Conservation (phyloP, 192 early-diverging fungal genomes). For the Gaertneriomyces sp. region DNA sequence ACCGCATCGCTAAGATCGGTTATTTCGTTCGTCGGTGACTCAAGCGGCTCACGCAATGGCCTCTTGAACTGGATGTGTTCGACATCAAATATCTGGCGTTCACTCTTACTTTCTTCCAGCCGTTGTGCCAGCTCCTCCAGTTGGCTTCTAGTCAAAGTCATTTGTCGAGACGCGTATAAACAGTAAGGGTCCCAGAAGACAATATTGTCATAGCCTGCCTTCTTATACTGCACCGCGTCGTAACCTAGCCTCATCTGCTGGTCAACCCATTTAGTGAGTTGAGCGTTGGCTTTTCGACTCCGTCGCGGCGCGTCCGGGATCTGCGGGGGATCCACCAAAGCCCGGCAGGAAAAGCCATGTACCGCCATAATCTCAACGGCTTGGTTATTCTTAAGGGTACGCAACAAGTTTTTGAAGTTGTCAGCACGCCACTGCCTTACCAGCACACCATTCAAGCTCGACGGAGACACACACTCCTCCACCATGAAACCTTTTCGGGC, state of each 20-base stretch:
- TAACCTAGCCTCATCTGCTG: slow-evolving; percentile 6
- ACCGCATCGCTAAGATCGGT: slow-evolving; percentile 9
- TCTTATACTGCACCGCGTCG: slow-evolving; percentile 15
- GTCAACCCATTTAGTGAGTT: slow-evolving; percentile 12
- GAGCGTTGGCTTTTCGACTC: background rate
- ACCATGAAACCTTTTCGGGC: background rate
- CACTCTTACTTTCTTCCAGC: background rate
- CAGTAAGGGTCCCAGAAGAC: slow-evolving; percentile 32
- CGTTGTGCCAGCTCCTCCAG: slow-evolving; percentile 6
- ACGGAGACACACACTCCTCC: background rate
- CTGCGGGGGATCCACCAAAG: slow-evolving; percentile 12
- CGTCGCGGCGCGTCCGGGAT: slow-evolving; percentile 3
- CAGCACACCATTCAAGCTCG: slow-evolving; percentile 13
- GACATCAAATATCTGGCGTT: background rate
- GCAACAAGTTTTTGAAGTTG: slow-evolving; percentile 4
- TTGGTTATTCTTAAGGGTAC: slow-evolving; percentile 2
- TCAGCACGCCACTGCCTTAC: slow-evolving; percentile 1
- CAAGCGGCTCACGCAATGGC: background rate
- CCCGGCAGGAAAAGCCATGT: slow-evolving; percentile 4
- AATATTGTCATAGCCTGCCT: slow-evolving; percentile 3
- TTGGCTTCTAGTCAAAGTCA: background rate
- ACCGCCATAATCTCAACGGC: background rate
- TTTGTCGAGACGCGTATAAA: background rate
- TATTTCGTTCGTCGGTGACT: background rate
- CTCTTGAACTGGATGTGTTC: too few relatives aligned